Conservation (phyloP, 140 eudicot genomes). For the Senecio squalidus region DNA sequence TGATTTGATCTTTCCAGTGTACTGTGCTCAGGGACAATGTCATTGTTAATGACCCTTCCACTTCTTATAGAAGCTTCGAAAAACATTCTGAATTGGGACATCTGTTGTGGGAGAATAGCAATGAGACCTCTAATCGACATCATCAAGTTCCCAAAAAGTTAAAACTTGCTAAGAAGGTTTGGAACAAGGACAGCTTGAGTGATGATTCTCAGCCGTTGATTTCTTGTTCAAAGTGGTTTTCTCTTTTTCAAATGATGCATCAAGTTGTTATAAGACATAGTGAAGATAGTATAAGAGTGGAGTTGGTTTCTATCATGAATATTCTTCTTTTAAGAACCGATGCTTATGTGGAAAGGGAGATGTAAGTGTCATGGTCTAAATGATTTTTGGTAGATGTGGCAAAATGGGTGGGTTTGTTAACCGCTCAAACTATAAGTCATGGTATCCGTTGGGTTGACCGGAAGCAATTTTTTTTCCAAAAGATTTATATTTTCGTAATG, state of each 20-base stretch:
- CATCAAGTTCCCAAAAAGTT: conserved; percentile 13
- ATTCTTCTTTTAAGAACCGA: conserved; percentile 58
- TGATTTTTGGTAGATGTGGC: neutral
- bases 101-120: conserved; percentile 11
- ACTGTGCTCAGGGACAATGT: conserved; percentile 88
- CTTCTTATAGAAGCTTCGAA: conserved; percentile 27
- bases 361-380: conserved; percentile 39
- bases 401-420: neutral
- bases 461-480: neutral
- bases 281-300: conserved; percentile 47
- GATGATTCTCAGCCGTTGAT: conserved; percentile 23
- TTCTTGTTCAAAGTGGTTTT: conserved; percentile 45
- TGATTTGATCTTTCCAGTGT: conserved; percentile 83
- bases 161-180: conserved; percentile 13
- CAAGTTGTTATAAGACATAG: conserved; percentile 31
- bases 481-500: neutral
- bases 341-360: conserved; percentile 69
- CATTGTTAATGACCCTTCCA: conserved; percentile 39
- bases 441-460: neutral
- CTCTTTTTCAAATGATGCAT: conserved; percentile 49
- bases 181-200: conserved; percentile 13
- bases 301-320: conserved; percentile 79
- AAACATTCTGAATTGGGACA: conserved; percentile 21
- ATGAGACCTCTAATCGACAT: conserved; percentile 24
- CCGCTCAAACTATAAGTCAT: neutral